Conservation (phyloP, 108 stramenopile genomes). For the Thalassiosira profunda region DNA sequence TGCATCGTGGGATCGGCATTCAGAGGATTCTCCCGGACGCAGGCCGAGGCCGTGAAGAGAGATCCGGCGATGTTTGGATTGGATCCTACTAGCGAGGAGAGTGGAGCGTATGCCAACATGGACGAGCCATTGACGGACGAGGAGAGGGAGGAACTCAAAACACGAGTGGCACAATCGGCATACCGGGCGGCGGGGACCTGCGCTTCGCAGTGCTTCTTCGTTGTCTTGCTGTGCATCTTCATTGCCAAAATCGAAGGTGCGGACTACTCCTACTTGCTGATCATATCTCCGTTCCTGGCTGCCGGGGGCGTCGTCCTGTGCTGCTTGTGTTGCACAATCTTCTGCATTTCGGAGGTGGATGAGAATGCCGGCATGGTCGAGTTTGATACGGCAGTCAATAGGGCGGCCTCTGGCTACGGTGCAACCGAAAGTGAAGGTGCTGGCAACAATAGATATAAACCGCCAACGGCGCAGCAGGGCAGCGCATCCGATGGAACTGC, state of each 20-base stretch:
- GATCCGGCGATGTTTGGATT: conserved; percentile 72
- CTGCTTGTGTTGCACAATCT: conserved; percentile 84
- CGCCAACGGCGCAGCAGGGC: conserved; percentile 11
- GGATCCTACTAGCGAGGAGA: conserved; percentile 7
- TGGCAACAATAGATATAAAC: not conserved
- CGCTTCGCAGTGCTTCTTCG: conserved; percentile 79
- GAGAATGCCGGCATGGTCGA: conserved; percentile 51
- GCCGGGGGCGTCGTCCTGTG: conserved; percentile 77
- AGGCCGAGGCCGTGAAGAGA: conserved; percentile 58
- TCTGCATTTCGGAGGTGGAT: conserved; percentile 74
- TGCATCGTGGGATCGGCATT: conserved; percentile 67
- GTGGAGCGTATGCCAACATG: conserved; percentile 25
- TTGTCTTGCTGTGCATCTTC: conserved; percentile 67
- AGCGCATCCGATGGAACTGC: conserved; percentile 8
- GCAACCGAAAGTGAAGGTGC: not conserved
- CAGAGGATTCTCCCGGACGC: conserved; percentile 64
- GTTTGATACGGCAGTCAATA: conserved; percentile 38
- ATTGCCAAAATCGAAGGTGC: conserved; percentile 86
- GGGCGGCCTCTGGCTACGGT: conserved; percentile 35
- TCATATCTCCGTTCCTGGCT: conserved; percentile 86
- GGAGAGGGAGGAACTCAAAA: conserved; percentile 83
- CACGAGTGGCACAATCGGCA: conserved; percentile 67
- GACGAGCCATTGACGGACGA: conserved; percentile 63
- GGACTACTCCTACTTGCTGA: conserved; percentile 74
- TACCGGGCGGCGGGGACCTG: conserved; percentile 70